Percentiles rank a stretch among this genome's conserved stretches.
Evolutionary conservation across 805 yeast genomes (phyloP).

Genomic region (Isabelozyma pseudorhagii): DNA sequence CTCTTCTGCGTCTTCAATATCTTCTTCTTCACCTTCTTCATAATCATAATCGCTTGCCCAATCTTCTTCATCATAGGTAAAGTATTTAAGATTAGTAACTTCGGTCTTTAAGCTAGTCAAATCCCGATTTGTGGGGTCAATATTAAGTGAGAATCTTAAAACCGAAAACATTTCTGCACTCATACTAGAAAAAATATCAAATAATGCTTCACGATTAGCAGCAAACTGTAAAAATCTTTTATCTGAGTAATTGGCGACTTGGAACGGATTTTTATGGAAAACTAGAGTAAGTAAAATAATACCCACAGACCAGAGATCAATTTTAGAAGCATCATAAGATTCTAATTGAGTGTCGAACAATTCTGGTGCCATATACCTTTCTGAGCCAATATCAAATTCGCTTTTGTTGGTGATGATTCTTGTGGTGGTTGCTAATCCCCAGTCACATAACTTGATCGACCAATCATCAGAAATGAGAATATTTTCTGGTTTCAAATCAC

Average conservation of each 20-base stretch:
- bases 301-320: constrained; percentile 89
- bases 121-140: constrained; percentile 85
- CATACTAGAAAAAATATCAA: constrained; percentile 89
- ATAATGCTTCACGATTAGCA: constrained; percentile 80
- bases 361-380: constrained; percentile 95
- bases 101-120: constrained; percentile 59
- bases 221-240: constrained; percentile 83
- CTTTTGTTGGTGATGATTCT: constrained; percentile 51
- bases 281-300: constrained; percentile 77
- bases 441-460: constrained; percentile 56
- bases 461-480: constrained; percentile 53
- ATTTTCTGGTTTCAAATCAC: constrained; percentile 59
- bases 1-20: constrained; percentile 12
- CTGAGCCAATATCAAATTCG: constrained; percentile 80
- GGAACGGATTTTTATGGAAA: constrained; percentile 87
- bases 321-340: constrained; percentile 72
- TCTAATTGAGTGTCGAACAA: constrained; percentile 60
- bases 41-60: constrained; percentile 51
- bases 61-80: constrained; percentile 76
- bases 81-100: constrained; percentile 54
- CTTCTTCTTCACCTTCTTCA: constrained; percentile 21
- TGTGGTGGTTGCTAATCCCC: constrained; percentile 56
- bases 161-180: constrained; percentile 84
- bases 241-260: constrained; percentile 75
- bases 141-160: constrained; percentile 68